A percentile compares a stretch with the other conserved stretches of the same genome.
phyloP scores from a whole-genome alignment of 2,329 filamentous ascomycete species.

The Arthrobotrys pseudoclavata region DNA sequence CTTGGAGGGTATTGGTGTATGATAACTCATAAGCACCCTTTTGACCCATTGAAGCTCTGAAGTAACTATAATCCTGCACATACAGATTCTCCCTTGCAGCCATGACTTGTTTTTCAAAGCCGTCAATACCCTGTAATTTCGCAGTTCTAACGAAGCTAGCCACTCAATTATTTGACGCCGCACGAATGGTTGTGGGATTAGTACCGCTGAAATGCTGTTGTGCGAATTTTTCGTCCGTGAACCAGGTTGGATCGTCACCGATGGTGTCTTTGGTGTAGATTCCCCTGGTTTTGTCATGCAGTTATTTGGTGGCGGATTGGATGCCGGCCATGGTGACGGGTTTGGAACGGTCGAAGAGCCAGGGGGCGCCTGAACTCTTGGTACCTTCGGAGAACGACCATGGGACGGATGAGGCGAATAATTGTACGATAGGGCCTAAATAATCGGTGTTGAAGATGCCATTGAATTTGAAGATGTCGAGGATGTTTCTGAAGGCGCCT shows the following conservation, averaged over 20 bases:
- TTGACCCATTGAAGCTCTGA: slow-evolving; percentile 46
- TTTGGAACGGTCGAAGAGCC: neutral
- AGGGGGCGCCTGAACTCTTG: neutral
- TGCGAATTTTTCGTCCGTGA: slow-evolving; percentile 66
- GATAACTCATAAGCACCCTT: neutral
- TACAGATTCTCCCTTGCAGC: slow-evolving; percentile 56
- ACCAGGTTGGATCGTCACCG: slow-evolving; percentile 61
- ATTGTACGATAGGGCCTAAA: neutral
- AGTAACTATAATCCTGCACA: slow-evolving; percentile 64
- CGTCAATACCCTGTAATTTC: neutral
- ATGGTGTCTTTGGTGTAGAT: slow-evolving; percentile 63
- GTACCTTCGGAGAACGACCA: neutral
- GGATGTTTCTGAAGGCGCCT: neutral
- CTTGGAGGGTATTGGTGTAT: slow-evolving; percentile 36
- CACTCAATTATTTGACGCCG: slow-evolving; percentile 59
- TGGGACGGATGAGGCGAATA: neutral
- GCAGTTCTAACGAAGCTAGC: slow-evolving; percentile 54
- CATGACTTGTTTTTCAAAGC: neutral
- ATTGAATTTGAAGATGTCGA: neutral
- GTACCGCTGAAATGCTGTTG: slow-evolving; percentile 67
- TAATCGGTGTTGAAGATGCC: slow-evolving; percentile 1
- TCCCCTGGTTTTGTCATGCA: slow-evolving; percentile 61
- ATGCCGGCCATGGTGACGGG: neutral
- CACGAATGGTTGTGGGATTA: slow-evolving; percentile 63
- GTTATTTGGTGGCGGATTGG: neutral